These are phyloP conservation scores for Colletotrichum tropicale DNA, from an alignment of 2,329 filamentous ascomycete genomes.

Conservation along the genomic window DNA sequence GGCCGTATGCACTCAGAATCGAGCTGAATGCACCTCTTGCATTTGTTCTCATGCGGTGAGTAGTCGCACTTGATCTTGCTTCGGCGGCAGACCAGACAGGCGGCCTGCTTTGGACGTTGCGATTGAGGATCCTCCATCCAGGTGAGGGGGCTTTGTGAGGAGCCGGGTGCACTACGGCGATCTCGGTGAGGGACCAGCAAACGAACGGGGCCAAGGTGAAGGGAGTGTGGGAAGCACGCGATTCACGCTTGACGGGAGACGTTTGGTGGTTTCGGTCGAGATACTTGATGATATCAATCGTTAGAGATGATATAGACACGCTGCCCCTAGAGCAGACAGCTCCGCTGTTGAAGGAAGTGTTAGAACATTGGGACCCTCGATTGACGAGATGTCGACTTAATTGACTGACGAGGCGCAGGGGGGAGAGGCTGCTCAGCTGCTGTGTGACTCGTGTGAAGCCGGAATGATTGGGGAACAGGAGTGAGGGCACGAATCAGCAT, in stretches of 20 bases:
- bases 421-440: not conserved
- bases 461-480: slow-evolving; percentile 13
- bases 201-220: not conserved
- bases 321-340: slow-evolving; percentile 21
- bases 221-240: not conserved
- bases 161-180: slow-evolving; percentile 17
- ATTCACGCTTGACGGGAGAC: not conserved
- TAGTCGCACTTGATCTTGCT: slow-evolving; percentile 74
- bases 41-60: slow-evolving; percentile 53
- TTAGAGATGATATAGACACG: slow-evolving; percentile 12
- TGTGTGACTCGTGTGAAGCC: slow-evolving; percentile 18
- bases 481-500: slow-evolving; percentile 21
- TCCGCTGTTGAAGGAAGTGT: slow-evolving; percentile 20
- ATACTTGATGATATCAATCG: not conserved
- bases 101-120: slow-evolving; percentile 44
- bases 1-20: slow-evolving; percentile 69
- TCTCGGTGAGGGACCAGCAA: slow-evolving; percentile 10
- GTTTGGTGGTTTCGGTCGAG: not conserved
- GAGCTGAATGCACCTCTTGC: slow-evolving; percentile 65
- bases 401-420: not conserved
- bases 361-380: not conserved
- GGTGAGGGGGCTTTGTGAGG: slow-evolving; percentile 18
- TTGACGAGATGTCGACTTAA: slow-evolving; percentile 13
- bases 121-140: slow-evolving; percentile 22
- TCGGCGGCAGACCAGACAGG: slow-evolving; percentile 67